Conservation (phyloP, 805 yeast genomes). For the Kluyveromyces starmeri region DNA sequence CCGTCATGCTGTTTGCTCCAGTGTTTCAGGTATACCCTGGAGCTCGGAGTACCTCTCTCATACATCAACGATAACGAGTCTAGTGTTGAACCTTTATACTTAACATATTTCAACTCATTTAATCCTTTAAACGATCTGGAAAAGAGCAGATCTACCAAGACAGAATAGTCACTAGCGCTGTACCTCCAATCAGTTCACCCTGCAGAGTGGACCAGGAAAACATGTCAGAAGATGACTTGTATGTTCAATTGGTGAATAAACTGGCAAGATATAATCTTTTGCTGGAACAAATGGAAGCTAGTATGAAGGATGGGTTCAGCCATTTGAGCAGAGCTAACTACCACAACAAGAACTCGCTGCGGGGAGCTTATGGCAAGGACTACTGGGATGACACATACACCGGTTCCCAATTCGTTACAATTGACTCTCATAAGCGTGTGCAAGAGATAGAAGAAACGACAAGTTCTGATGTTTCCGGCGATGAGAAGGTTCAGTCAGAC, state of each 20-base stretch:
- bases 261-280: constrained; percentile 19
- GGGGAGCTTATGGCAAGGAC: constrained; percentile 27
- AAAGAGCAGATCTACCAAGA: too few species aligned
- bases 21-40: too few species aligned
- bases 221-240: constrained; percentile 4
- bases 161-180: too few species aligned
- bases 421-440: constrained; percentile 3
- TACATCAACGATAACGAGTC: too few species aligned
- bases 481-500: not conserved
- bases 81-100: too few species aligned
- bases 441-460: not conserved
- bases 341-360: constrained; percentile 24
- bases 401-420: constrained; percentile 15
- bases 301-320: constrained; percentile 19
- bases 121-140: too few species aligned
- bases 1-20: constrained; percentile 69
- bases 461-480: not conserved
- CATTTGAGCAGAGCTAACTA: constrained; percentile 26
- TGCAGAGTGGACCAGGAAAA: too few species aligned
- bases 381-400: constrained; percentile 25
- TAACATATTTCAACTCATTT: too few species aligned
- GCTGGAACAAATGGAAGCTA: constrained; percentile 22
- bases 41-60: too few species aligned
- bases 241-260: constrained; percentile 12
- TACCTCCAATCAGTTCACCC: too few species aligned